These are phyloP conservation scores for Fusarium keratoplasticum DNA, from an alignment of 2,329 filamentous ascomycete genomes.

Conservation along the genomic window DNA sequence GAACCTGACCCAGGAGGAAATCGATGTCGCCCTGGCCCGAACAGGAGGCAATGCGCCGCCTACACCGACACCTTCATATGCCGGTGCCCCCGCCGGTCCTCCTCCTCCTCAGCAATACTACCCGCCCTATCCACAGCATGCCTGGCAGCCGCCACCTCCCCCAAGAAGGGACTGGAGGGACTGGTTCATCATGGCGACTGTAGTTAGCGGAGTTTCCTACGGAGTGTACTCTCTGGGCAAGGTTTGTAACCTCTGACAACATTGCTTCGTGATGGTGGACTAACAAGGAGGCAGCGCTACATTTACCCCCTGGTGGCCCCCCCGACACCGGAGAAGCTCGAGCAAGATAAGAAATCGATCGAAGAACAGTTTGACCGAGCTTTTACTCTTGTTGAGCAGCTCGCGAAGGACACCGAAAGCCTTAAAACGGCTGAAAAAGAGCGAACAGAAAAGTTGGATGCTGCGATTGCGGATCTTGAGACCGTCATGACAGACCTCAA, in stretches of 20 bases:
- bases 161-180: constrained; percentile 95
- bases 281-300: constrained; percentile 73
- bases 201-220: constrained; percentile 89
- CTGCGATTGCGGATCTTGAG: constrained; percentile 85
- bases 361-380: constrained; percentile 94
- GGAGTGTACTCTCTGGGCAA: constrained; percentile 90
- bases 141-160: constrained; percentile 70
- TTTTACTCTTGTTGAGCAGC: constrained; percentile 90
- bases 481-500: constrained; percentile 85
- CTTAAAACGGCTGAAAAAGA: constrained; percentile 89
- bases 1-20: constrained; percentile 96
- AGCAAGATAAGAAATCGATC: constrained; percentile 92
- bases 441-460: constrained; percentile 85
- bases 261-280: not conserved
- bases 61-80: constrained; percentile 53
- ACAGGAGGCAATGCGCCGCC: constrained; percentile 70
- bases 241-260: constrained; percentile 58
- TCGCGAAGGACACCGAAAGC: constrained; percentile 87
- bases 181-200: constrained; percentile 99
- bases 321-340: constrained; percentile 91
- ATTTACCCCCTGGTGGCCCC: constrained; percentile 91
- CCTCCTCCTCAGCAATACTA: constrained; percentile 60
- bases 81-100: constrained; percentile 57
- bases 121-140: constrained; percentile 62
- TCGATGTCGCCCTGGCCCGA: constrained; percentile 84